These are phyloP conservation scores for Oryza rufipogon DNA, from an alignment of 176 grass and related monocot genomes.

Conservation along the genomic window DNA sequence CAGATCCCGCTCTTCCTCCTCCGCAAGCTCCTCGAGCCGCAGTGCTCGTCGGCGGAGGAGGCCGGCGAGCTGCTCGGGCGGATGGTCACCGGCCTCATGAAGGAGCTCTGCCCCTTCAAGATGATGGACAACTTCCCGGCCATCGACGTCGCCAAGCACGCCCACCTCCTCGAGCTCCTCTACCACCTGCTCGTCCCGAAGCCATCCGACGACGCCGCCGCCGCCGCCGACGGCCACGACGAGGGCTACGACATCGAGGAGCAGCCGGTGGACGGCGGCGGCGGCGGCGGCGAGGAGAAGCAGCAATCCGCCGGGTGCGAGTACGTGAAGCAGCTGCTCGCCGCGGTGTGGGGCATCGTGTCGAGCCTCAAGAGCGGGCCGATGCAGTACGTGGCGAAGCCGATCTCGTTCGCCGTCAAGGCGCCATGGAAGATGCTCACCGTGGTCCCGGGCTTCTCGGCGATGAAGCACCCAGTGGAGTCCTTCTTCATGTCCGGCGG, in stretches of 20 bases:
- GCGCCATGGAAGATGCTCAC: conserved; percentile 85
- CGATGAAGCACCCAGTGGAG: conserved; percentile 56
- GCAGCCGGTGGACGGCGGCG: not conserved
- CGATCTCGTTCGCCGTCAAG: conserved; percentile 64
- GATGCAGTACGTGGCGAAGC: conserved; percentile 53
- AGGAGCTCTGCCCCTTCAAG: conserved; percentile 80
- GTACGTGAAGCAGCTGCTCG: conserved; percentile 57
- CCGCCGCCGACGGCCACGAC: conserved; percentile 28
- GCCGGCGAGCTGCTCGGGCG: conserved; percentile 41
- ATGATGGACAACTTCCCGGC: conserved; percentile 60
- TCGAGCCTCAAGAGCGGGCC: conserved; percentile 50
- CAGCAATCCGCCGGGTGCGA: conserved; percentile 21
- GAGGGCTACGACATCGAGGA: conserved; percentile 60
- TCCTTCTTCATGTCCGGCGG: conserved; percentile 49
- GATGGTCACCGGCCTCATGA: conserved; percentile 72
- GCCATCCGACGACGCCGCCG: conserved; percentile 7
- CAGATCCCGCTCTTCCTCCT: conserved; percentile 80
- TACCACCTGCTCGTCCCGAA: conserved; percentile 68
- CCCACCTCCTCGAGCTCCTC: conserved; percentile 77
- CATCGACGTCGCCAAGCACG: conserved; percentile 53
- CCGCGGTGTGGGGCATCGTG: conserved; percentile 44
- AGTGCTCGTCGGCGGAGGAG: conserved; percentile 45
- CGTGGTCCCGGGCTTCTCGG: conserved; percentile 64
- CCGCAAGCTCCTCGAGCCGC: conserved; percentile 62
- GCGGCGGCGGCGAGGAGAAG: not conserved